phyloP scores from a whole-genome alignment of 164 flowering plant genomes.

The Euptelea pleiosperma region DNA sequence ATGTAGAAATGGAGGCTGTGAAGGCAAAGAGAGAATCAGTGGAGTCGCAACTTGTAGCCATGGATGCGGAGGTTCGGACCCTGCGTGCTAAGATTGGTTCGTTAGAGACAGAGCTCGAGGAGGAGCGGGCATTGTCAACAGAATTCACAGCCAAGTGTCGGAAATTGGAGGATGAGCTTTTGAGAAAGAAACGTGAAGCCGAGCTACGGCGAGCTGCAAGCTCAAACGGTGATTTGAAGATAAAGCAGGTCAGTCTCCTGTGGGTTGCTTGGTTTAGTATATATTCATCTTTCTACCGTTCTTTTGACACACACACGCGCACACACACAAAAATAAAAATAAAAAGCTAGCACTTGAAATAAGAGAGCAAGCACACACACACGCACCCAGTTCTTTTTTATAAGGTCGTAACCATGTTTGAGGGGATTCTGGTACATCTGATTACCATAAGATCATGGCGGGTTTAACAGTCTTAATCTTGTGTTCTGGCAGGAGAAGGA shows the following conservation, averaged over 20 bases:
- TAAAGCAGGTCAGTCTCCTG: conserved; percentile 51
- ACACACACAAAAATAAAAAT: not conserved
- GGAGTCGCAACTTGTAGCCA: conserved; percentile 42
- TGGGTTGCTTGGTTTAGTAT: not conserved
- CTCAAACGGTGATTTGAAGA: conserved; percentile 44
- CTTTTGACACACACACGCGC: not conserved
- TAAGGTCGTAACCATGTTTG: too few species aligned
- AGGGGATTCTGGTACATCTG: too few species aligned
- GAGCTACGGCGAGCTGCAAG: conserved; percentile 29
- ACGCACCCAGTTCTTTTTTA: too few species aligned
- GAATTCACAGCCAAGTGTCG: conserved; percentile 39
- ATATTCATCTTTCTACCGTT: not conserved
- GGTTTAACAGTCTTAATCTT: not conserved
- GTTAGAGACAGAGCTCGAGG: conserved; percentile 46
- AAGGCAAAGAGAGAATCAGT: conserved; percentile 22
- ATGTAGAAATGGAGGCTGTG: conserved; percentile 19
- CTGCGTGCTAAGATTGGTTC: conserved; percentile 40
- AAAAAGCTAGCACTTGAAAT: not conserved
- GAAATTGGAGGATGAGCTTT: conserved; percentile 53
- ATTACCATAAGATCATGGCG: not conserved
- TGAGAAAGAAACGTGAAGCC: conserved; percentile 34
- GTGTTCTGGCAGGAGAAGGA: conserved; percentile 58
- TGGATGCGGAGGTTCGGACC: conserved; percentile 46
- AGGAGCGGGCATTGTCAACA: conserved; percentile 43
- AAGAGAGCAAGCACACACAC: too few species aligned